Evolutionary conservation across 495 filamentous ascomycete species (phyloP).

Genomic region (Oleoguttula mirabilis): DNA sequence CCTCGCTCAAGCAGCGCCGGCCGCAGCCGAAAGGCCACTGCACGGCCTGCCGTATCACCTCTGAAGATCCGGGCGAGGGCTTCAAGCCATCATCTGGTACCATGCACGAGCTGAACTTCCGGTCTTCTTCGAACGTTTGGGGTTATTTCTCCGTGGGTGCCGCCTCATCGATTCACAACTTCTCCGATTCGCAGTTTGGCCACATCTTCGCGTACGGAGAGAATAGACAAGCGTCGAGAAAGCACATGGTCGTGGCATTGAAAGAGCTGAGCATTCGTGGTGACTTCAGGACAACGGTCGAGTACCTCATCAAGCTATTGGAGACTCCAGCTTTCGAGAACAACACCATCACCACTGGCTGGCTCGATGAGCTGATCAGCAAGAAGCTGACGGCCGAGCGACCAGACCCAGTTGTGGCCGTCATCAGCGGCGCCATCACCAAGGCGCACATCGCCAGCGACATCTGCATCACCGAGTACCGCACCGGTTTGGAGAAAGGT

Average conservation of each 20-base stretch:
- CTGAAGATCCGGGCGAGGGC: conserved; percentile 95
- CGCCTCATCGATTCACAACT: conserved; percentile 93
- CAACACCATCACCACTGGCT: conserved; percentile 98
- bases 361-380: conserved; percentile 96
- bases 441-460: conserved; percentile 93
- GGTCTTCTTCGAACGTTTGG: conserved; percentile 97
- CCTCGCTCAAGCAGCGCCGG: conserved; percentile 70
- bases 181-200: conserved; percentile 97
- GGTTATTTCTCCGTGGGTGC: conserved; percentile 99
- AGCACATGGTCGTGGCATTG: conserved; percentile 98
- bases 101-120: conserved; percentile 98
- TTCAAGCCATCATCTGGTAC: conserved; percentile 99
- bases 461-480: conserved; percentile 73
- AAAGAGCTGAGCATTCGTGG: conserved; percentile 99
- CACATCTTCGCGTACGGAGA: conserved; percentile 99
- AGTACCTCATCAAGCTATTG: conserved; percentile 97
- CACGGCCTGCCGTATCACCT: conserved; percentile 98
- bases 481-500: conserved; percentile 82
- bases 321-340: conserved; percentile 98
- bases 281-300: conserved; percentile 96
- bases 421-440: conserved; percentile 87
- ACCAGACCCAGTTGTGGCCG: conserved; percentile 79
- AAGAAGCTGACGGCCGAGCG: conserved; percentile 96
- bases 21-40: conserved; percentile 92
- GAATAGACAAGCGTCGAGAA: conserved; percentile 85